Percentiles rank a stretch among this genome's conserved stretches.
phyloP scores from a whole-genome alignment of 805 yeast genomes.

The Sugiyamaella marilandica region DNA sequence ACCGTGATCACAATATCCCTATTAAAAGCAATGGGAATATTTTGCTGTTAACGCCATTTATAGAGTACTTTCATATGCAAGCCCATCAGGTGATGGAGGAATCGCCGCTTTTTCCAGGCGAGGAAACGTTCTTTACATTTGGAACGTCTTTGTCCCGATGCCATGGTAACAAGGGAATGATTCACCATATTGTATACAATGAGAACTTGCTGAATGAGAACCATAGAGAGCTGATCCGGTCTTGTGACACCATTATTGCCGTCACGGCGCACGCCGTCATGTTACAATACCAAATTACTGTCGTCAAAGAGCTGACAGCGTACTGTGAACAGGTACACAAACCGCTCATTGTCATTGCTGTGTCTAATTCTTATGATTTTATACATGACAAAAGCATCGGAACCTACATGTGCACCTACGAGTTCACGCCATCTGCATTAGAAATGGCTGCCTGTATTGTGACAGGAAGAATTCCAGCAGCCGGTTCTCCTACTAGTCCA shows the following conservation, averaged over 20 bases:
- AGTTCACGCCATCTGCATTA: constrained; percentile 51
- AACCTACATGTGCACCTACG: constrained; percentile 56
- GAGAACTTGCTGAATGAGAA: constrained; percentile 44
- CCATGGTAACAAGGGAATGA: constrained; percentile 40
- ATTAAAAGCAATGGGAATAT: constrained; percentile 36
- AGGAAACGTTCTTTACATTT: constrained; percentile 35
- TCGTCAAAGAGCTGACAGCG: constrained; percentile 52
- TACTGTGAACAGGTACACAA: constrained; percentile 46
- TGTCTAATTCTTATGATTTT: constrained; percentile 58
- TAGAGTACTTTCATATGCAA: constrained; percentile 35
- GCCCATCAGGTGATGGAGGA: constrained; percentile 31
- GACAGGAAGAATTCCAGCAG: constrained; percentile 48
- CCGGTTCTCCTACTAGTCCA: constrained; percentile 53
- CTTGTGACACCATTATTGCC: constrained; percentile 42
- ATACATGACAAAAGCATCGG: constrained; percentile 49
- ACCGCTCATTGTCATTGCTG: constrained; percentile 53
- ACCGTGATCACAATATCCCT: constrained; percentile 42
- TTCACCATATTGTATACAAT: constrained; percentile 49
- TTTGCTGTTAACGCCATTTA: constrained; percentile 33
- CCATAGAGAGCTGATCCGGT: constrained; percentile 50
- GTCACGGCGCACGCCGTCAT: constrained; percentile 51
- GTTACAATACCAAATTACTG: constrained; percentile 56
- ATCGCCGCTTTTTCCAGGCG: constrained; percentile 46
- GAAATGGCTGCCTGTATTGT: constrained; percentile 45
- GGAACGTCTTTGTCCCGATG: constrained; percentile 43